Evolutionary conservation across 768 basidiomycete species (phyloP).

Genomic region (Mycena galopus): DNA sequence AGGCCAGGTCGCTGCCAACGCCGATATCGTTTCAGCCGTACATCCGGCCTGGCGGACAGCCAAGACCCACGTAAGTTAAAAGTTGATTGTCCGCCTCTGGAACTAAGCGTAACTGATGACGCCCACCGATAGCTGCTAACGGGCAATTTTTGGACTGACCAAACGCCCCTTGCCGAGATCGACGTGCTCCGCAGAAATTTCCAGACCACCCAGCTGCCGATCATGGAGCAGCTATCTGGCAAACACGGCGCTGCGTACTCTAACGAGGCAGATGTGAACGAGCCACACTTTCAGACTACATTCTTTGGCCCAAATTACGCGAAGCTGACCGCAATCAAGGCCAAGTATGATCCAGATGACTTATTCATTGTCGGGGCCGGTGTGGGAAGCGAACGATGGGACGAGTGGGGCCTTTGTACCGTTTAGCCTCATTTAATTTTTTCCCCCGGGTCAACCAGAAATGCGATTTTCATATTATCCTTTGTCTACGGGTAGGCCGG

Average conservation of each 20-base stretch:
- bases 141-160: constrained; percentile 9
- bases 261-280: neutral
- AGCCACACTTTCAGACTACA: neutral
- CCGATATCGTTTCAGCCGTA: constrained; percentile 46
- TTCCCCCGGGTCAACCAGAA: too few species aligned
- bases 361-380: neutral
- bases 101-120: constrained; percentile 4
- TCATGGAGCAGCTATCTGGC: neutral
- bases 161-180: neutral
- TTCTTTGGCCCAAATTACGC: neutral
- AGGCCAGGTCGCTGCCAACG: constrained; percentile 52
- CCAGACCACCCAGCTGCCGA: neutral
- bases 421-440: neutral
- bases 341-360: neutral
- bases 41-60: constrained; percentile 52
- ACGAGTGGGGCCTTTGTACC: neutral
- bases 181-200: neutral
- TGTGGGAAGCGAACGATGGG: neutral
- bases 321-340: neutral
- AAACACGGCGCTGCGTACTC: neutral
- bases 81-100: constrained; percentile 4
- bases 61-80: constrained; percentile 49
- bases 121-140: constrained; percentile 14
- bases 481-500: too few species aligned
- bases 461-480: too few species aligned